Evolutionary conservation across 495 filamentous ascomycete species (phyloP), one percentile per base, ranked within the genome.

Genomic region (Parachaetomium inaequale): DNA sequence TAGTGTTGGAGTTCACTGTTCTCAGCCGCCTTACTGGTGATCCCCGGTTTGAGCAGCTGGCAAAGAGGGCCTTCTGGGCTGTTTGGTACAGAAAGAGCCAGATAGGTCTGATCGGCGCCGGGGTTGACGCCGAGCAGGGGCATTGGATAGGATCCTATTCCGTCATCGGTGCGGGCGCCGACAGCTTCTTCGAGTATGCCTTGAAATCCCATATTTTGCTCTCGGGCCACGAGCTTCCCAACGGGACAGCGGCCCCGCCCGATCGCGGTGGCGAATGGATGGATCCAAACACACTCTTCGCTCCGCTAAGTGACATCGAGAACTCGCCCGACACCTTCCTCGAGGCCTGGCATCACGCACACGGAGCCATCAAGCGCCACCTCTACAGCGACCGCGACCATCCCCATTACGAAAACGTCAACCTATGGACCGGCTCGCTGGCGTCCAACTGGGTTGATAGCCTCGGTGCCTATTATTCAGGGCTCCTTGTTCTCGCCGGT

Each of bases 101-200:
- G 29, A 88, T 93, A 63, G 92, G 89, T 2, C 80, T 98, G n/a
- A 84, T 98, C 64, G 94, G 93, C 4, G 87, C 91, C 59, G 92
- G 93, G 5, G 88, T 98, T 59, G 93, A 98, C 77, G 90, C 89
- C 8, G 94, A 98, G 67, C 88, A 84, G 31, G 94, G 94, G 0
- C 83, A 89, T 62, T 98, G 94, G 94, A 87, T 93, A 55, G 87
- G 87, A 31, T 82, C 91, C 7, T 92, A 88, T 70, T 84, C 93
- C 23, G 94, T 95, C 17, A 93, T 98, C 68, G 94, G 94, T 40
- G 94, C 94, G 1, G 95, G 94, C 19, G 88, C 95, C 65, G 94
- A 98, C 73, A 96, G 92, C 76, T 98, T 98, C 76, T 98, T 93
- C 68, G 94, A 98, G 76, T 98, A 98, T 71, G 94, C 94, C 2